These are phyloP conservation scores for Phaffomyces thermotolerans DNA, from an alignment of 805 yeast species.

Conservation along the genomic window DNA sequence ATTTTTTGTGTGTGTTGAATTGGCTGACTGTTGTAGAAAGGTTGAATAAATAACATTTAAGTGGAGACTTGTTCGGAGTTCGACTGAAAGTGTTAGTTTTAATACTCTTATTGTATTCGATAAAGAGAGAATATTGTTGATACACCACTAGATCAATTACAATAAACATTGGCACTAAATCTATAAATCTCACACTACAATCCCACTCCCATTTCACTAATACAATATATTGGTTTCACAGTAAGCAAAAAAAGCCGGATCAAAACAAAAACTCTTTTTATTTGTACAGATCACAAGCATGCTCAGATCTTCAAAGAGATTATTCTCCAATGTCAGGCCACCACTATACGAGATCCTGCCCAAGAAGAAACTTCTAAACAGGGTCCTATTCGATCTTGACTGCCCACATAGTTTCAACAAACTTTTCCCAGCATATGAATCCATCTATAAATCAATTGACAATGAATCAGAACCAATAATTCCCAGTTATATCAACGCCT, in stretches of 20 bases:
- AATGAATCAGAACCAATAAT: slow-evolving; percentile 21
- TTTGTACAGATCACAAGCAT: neutral
- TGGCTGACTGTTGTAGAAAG: neutral
- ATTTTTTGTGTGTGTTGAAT: neutral
- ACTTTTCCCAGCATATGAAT: slow-evolving; percentile 45
- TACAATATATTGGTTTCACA: neutral
- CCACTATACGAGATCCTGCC: slow-evolving; percentile 47
- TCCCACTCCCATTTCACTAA: too few species aligned
- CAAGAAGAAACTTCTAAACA: slow-evolving; percentile 45
- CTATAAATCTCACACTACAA: too few species aligned
- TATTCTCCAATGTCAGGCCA: slow-evolving; percentile 25
- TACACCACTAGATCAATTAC: too few species aligned
- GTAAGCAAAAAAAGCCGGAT: neutral
- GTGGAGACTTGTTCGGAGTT: neutral
- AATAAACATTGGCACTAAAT: too few species aligned
- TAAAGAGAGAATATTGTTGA: too few species aligned
- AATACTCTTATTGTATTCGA: too few species aligned
- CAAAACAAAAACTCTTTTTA: too few species aligned
- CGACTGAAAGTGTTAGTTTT: neutral
- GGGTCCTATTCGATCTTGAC: slow-evolving; percentile 61
- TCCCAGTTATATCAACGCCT: slow-evolving; percentile 43
- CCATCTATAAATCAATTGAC: slow-evolving; percentile 43
- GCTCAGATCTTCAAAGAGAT: slow-evolving; percentile 6
- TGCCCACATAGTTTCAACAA: slow-evolving; percentile 46
- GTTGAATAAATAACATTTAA: neutral